Evolutionary conservation across 495 filamentous ascomycete genomes (phyloP), one percentile per base, ranked within the genome.

Genomic region (Neurospora sp.): DNA sequence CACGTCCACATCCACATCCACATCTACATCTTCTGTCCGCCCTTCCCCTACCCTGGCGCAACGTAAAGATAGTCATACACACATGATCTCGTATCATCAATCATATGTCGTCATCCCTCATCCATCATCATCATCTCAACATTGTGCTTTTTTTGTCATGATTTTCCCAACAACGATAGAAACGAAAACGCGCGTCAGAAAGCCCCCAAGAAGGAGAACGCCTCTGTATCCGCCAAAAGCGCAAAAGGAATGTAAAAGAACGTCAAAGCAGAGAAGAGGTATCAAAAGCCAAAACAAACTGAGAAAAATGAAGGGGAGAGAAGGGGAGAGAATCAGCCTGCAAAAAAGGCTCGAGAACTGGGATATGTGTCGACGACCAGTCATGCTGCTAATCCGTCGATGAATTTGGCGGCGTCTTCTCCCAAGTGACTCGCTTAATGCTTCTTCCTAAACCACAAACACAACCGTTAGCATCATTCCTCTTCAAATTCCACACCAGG

Each of bases 251-350:
- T 53, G 18, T 44, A 31, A 78, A 53, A 74, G 1, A 59, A 10
- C 3, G 1, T 65, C 53, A 65, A 44, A 65, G 27, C 27, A 65
- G 53, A 74, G 77, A 79, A 72, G 76, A 81, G 79, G 79, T 81
- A 81, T 82, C 80, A 37, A 65, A 65, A 65, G 53, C 53, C 53
- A 65, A 1, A 18, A 61, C 53, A 61, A 35, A 61, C 53, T 16
- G 9, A 9, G 18, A 53, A 16, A 72, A 16, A 72, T 68, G 53
- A 69, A 73, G n/a, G 27, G 45, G 20, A 40, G 12, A n/a, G 37
- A 53, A 42, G 0, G 31, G 3, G 20, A 16, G 16, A 18, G 22
- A 5, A 40, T 39, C 38, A 65, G 3, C 8, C 27, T 4, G 37
- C 27, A 12, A 1, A 16, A 8, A 45, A 69, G 18, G 35, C 12